Percentiles rank a stretch among this genome's conserved stretches.
phyloP scores from a whole-genome alignment of 2,329 filamentous ascomycete species.

The Ophiostoma pallidulum region DNA sequence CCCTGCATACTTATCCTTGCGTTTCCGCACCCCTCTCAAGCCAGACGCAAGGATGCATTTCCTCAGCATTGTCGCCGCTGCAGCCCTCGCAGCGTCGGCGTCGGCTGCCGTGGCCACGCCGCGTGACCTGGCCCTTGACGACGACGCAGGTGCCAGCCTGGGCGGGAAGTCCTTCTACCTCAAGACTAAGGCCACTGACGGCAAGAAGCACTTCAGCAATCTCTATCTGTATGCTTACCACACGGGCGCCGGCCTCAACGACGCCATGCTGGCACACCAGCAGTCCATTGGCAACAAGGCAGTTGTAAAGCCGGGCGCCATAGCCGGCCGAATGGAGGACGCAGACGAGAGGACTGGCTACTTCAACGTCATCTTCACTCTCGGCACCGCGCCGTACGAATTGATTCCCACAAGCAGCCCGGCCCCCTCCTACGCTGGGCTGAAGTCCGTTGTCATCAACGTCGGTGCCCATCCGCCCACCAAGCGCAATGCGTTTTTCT shows the following conservation, averaged over 20 bases:
- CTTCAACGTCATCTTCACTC: conserved; percentile 3
- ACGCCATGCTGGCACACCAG: conserved; percentile 9
- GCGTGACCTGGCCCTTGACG: too few relatives aligned
- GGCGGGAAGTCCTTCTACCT: background rate
- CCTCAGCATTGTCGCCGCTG: too few relatives aligned
- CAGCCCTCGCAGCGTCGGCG: too few relatives aligned
- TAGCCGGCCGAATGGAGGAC: background rate
- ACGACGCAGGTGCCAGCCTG: too few relatives aligned
- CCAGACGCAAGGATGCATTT: too few relatives aligned
- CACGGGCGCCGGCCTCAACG: conserved; percentile 10
- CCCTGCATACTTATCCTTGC: too few relatives aligned
- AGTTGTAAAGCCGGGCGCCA: too few relatives aligned
- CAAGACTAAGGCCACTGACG: background rate
- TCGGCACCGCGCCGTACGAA: background rate
- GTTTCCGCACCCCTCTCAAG: too few relatives aligned
- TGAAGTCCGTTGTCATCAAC: conserved; percentile 10
- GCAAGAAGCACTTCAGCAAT: background rate
- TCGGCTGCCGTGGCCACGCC: too few relatives aligned
- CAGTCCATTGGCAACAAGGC: background rate
- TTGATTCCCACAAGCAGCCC: background rate
- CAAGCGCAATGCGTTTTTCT: conserved; percentile 7
- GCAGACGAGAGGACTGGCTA: background rate
- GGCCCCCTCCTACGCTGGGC: background rate
- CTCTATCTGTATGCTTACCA: conserved; percentile 12
- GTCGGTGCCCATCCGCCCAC: background rate